Conservation (phyloP, 164 flowering plant species). For the Berberis vulgaris region DNA sequence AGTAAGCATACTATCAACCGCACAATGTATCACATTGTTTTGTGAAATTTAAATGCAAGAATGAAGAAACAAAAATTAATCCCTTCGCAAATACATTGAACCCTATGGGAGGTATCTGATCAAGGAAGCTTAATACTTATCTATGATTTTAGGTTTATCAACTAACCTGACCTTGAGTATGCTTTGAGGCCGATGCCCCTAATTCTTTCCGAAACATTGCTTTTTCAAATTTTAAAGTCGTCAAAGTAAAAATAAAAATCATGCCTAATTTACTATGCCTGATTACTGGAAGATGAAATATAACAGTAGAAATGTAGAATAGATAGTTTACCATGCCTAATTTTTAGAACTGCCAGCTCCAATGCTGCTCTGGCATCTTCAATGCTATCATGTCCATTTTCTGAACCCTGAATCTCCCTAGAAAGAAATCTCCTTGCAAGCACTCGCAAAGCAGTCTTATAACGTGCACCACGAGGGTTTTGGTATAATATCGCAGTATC, state of each 20-base stretch:
- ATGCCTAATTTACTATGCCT: no score
- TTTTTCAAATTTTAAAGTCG: no score
- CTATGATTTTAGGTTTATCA: no score
- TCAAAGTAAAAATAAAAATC: neutral
- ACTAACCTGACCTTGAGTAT: no score
- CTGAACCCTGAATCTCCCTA: conserved; percentile 74
- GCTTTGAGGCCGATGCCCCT: no score
- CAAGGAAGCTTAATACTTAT: no score
- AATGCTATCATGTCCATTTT: conserved; percentile 80
- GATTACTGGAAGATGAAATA: neutral
- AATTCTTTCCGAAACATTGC: no score
- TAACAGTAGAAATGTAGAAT: neutral
- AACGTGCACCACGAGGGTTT: conserved; percentile 63
- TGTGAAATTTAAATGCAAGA: no score
- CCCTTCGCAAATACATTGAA: no score
- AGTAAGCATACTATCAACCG: neutral
- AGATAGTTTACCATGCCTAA: conserved; percentile 60
- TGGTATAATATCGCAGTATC: conserved; percentile 90
- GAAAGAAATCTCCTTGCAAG: conserved; percentile 72
- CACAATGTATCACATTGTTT: neutral
- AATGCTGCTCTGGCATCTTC: conserved; percentile 97
- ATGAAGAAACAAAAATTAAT: no score
- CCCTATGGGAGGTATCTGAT: no score
- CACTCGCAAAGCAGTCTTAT: conserved; percentile 79
- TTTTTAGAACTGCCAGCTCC: conserved; percentile 82